Conservation (phyloP, 1,139 yeast species). For the Taphrina confusa region DNA sequence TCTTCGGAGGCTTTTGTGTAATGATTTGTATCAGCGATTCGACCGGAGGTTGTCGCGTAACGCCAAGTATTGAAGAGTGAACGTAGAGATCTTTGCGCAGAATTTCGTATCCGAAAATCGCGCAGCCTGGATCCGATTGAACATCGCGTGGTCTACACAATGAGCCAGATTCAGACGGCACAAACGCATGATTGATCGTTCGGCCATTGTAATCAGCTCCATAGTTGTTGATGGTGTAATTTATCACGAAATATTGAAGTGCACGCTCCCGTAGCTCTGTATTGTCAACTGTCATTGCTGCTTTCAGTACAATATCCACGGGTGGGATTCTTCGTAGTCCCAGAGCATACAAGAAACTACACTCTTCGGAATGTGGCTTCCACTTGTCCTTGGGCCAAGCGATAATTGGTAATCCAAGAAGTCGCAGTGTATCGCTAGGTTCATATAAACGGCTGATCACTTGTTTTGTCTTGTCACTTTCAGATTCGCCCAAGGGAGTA, state of each 20-base stretch:
- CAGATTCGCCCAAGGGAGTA: slow-evolving; percentile 39
- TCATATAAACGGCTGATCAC: slow-evolving; percentile 45
- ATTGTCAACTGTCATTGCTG: slow-evolving; percentile 41
- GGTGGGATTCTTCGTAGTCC: slow-evolving; percentile 46
- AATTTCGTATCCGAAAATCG: slow-evolving; percentile 46
- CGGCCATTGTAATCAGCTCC: slow-evolving; percentile 38
- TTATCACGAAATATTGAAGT: slow-evolving; percentile 44
- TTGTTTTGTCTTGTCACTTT: slow-evolving; percentile 44
- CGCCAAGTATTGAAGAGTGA: slow-evolving; percentile 47
- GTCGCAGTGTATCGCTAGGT: slow-evolving; percentile 44
- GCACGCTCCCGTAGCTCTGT: slow-evolving; percentile 42
- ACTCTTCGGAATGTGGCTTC: slow-evolving; percentile 44
- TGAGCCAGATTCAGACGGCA: slow-evolving; percentile 37
- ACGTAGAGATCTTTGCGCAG: slow-evolving; percentile 42
- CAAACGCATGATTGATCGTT: slow-evolving; percentile 26
- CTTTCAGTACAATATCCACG: slow-evolving; percentile 38
- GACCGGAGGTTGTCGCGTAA: slow-evolving; percentile 44
- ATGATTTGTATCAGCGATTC: slow-evolving; percentile 41
- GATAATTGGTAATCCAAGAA: slow-evolving; percentile 45
- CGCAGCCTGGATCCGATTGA: slow-evolving; percentile 37
- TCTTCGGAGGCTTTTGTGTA: slow-evolving; percentile 42
- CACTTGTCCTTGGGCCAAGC: slow-evolving; percentile 45
- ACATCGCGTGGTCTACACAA: slow-evolving; percentile 33
- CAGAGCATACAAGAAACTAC: slow-evolving; percentile 44
- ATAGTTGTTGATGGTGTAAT: slow-evolving; percentile 43